A percentile compares a stretch with the other conserved stretches of the same genome.
Conservation (phyloP, 352 stramenopile species). For the Pythium graminicola region DNA sequence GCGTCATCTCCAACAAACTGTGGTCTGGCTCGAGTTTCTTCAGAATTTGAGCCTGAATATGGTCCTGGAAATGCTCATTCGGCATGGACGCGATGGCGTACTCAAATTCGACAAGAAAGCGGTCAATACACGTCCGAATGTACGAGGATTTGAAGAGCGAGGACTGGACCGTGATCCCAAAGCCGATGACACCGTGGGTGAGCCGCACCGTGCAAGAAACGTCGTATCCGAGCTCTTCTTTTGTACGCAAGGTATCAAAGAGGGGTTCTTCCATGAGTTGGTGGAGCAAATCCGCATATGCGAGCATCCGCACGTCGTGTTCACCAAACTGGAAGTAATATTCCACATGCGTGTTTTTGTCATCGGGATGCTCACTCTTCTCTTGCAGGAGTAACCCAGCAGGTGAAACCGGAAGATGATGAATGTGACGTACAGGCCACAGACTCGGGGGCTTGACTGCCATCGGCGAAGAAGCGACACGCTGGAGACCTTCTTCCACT, state of each 20-base stretch:
- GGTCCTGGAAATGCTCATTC: slow-evolving; percentile 67
- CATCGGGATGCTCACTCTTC: slow-evolving; percentile 57
- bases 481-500: slow-evolving; percentile 40
- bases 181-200: slow-evolving; percentile 77
- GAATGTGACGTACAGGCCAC: slow-evolving; percentile 48
- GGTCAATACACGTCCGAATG: slow-evolving; percentile 59
- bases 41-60: slow-evolving; percentile 71
- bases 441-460: slow-evolving; percentile 11
- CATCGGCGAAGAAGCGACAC: slow-evolving; percentile 24
- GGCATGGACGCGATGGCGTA: slow-evolving; percentile 64
- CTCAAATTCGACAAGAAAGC: slow-evolving; percentile 75
- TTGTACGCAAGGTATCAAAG: slow-evolving; percentile 83
- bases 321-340: slow-evolving; percentile 85
- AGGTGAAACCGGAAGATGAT: slow-evolving; percentile 36
- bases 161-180: slow-evolving; percentile 79
- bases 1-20: slow-evolving; percentile 68
- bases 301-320: slow-evolving; percentile 47
- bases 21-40: slow-evolving; percentile 78
- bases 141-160: slow-evolving; percentile 60
- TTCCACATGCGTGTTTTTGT: slow-evolving; percentile 82
- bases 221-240: slow-evolving; percentile 86
- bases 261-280: slow-evolving; percentile 87
- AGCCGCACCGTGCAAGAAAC: slow-evolving; percentile 82
- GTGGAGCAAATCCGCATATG: slow-evolving; percentile 78
- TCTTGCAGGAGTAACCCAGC: slow-evolving; percentile 50